Conservation (phyloP, 345 rosid genomes). For the Isatis tinctoria region DNA sequence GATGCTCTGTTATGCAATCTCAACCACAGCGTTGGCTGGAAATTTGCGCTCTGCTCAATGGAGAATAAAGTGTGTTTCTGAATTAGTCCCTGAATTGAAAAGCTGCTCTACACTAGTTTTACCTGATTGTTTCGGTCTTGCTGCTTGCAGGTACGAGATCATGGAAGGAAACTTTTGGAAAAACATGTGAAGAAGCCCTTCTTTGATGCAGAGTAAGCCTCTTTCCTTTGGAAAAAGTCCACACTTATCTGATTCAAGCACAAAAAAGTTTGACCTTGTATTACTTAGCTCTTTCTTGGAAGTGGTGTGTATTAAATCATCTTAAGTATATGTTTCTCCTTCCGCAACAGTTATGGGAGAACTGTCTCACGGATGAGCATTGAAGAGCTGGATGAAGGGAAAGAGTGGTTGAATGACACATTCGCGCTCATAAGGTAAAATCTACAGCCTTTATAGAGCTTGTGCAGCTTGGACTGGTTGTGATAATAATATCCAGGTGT, state of each 20-base stretch:
- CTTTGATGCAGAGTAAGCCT: constrained; percentile 63
- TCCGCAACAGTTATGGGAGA: constrained; percentile 55
- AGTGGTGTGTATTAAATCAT: background rate
- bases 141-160: constrained; percentile 70
- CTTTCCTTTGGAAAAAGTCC: background rate
- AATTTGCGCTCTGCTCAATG: constrained; percentile 95
- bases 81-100: background rate
- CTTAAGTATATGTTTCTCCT: constrained; percentile 8
- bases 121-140: background rate
- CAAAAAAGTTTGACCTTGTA: background rate
- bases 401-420: constrained; percentile 75
- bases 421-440: constrained; percentile 83
- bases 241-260: background rate
- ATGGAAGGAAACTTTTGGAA: constrained; percentile 93
- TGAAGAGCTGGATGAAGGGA: constrained; percentile 76
- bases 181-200: constrained; percentile 80
- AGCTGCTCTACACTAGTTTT: background rate
- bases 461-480: background rate
- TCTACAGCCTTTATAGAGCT: background rate
- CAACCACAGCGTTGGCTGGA: constrained; percentile 73
- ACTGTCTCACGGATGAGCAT: constrained; percentile 48
- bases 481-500: background rate
- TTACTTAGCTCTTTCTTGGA: background rate
- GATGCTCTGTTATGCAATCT: constrained; percentile 90
- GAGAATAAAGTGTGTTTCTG: constrained; percentile 70